Conservation (phyloP, 164 flowering plant genomes). For the Hamamelis virginiana region DNA sequence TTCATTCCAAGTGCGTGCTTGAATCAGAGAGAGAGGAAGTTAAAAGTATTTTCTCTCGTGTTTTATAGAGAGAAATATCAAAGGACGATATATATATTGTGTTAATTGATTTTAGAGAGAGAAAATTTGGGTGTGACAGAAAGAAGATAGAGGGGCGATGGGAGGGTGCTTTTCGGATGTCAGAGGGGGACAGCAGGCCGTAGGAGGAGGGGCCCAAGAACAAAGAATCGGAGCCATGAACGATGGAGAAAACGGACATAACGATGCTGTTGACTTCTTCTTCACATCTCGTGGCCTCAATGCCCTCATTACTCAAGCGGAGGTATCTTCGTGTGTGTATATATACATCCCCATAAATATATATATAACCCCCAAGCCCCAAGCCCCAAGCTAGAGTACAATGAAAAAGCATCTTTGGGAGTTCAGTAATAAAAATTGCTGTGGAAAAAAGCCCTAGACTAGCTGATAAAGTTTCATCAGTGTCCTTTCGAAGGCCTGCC, state of each 20-base stretch:
- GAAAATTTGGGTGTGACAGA: constrained; percentile 6
- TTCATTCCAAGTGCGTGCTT: no score
- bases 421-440: no score
- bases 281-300: constrained; percentile 38
- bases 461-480: no score
- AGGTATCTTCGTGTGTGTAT: constrained; percentile 26
- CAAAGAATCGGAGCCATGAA: background rate
- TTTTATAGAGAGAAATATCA: no score
- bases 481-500: no score
- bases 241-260: constrained; percentile 12
- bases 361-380: no score
- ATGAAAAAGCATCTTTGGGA: no score
- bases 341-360: background rate
- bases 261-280: constrained; percentile 64
- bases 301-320: constrained; percentile 39
- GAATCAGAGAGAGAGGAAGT: no score
- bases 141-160: constrained; percentile 40
- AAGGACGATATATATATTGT: no score
- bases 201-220: constrained; percentile 37
- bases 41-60: no score
- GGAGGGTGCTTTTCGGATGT: constrained; percentile 51
- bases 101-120: constrained; percentile 4
- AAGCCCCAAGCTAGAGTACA: no score
- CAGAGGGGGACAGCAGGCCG: constrained; percentile 46
- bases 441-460: no score